Conservation (phyloP, 495 filamentous ascomycete genomes). For the Daldinia concentrica region DNA sequence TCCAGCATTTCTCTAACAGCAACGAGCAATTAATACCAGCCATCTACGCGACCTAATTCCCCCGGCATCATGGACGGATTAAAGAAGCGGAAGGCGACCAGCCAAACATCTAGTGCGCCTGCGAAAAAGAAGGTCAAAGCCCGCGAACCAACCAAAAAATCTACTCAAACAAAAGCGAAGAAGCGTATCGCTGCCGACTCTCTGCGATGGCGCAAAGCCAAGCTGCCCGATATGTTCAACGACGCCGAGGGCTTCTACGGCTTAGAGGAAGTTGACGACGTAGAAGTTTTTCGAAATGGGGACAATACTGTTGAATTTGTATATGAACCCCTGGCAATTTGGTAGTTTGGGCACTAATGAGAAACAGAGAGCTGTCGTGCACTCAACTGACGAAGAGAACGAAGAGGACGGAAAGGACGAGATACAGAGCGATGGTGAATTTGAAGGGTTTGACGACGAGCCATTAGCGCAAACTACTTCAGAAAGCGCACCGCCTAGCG, state of each 20-base stretch:
- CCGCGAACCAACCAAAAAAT: constrained; percentile 10
- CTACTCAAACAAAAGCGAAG: constrained; percentile 44
- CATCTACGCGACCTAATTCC: constrained; percentile 9
- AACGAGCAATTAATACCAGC: constrained; percentile 4
- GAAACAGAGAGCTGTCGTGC: constrained; percentile 27
- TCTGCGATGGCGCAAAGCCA: constrained; percentile 82
- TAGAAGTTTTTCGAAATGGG: constrained; percentile 75
- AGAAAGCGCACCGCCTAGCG: constrained; percentile 3
- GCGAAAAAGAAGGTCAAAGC: constrained; percentile 63
- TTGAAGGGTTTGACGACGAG: constrained; percentile 64
- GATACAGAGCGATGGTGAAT: constrained; percentile 52
- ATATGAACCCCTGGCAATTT: constrained; percentile 25
- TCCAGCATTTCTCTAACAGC: constrained; percentile 14
- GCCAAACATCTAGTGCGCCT: constrained; percentile 35
- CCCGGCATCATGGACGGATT: constrained; percentile 44
- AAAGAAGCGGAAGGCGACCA: constrained; percentile 58
- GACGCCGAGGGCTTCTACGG: constrained; percentile 96
- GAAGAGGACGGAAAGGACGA: constrained; percentile 43
- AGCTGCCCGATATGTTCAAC: constrained; percentile 84
- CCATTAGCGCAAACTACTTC: background rate
- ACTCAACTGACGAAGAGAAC: constrained; percentile 6
- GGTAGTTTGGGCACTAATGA: constrained; percentile 23
- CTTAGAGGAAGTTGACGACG: constrained; percentile 89
- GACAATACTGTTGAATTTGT: constrained; percentile 63
- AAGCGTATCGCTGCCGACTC: constrained; percentile 64